Base-by-base conservation (phyloP, 2,329 filamentous ascomycete genomes). In the Neophaeococcomyces aloes region DNA sequence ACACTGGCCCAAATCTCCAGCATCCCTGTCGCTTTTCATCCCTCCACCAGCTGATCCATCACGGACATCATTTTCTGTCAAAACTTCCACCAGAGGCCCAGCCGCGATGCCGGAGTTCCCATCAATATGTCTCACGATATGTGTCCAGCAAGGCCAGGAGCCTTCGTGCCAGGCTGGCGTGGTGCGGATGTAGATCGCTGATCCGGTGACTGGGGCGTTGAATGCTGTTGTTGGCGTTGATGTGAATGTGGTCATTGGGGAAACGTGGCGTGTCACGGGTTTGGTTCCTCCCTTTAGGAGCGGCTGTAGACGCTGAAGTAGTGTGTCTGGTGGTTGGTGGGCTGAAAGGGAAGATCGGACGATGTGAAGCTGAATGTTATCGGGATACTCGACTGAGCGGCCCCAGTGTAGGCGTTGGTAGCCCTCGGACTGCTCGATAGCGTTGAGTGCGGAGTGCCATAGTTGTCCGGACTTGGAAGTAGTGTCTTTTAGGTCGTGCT, bases 101-200 rank as follows among this genome's bases (percentile, higher is more conserved):
- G 61, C 62, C 3, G 56, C 57, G 27, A 58, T 54, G 13, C 59
- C 61, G 42, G 57, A 45, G 44, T 60, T 64, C 21, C 60, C 59
- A 41, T 58, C 49, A 42, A 57, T 53, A 38, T 46, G 44, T 5
- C 46, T 40, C 14, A 59, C 53, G 35, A 58, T 52, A 17, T 47
- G 53, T 21, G 53, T 56, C 57, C 53, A 59, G 27, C 57, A 42
- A 23, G 50, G 51, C 54, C 55, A 58, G 7, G 52, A 52, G 45
- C 53, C 54, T 36, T 52, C 50, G 48, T 53, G 55, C 30, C 48
- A 49, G 1, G 44, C 40, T 7, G 45, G 40, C 23, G 51, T 50
- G 7, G 53, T 52, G 7, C 48, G 45, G 10, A 59, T 46, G 42
- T 62, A 63, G 34, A 61, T 56, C 4, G 59, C 59, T 6, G 57